These are phyloP conservation scores for Quercus variabilis DNA, from an alignment of 306 rosid genomes.

Conservation along the genomic window DNA sequence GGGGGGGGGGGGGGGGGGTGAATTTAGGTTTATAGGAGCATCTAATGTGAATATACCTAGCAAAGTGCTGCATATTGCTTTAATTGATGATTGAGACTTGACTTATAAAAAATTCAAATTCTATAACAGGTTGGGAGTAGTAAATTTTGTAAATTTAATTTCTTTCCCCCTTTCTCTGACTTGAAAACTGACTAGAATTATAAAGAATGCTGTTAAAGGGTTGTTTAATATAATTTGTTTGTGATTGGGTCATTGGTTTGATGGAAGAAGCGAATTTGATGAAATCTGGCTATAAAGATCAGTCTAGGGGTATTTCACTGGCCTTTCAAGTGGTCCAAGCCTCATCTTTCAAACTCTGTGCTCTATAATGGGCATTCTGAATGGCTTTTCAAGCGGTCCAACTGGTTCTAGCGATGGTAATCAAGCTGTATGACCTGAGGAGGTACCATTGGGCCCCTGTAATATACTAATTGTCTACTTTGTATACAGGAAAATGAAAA, in stretches of 20 bases:
- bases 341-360: no score
- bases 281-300: not conserved
- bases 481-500: no score
- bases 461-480: no score
- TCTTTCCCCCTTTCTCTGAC: not conserved
- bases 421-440: no score
- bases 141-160: not conserved
- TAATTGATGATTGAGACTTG: not conserved
- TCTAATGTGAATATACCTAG: not conserved
- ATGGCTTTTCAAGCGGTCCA: no score
- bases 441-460: no score
- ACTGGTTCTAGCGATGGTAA: no score
- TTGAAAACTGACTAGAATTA: not conserved
- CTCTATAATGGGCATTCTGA: no score
- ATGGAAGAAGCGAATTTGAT: not conserved
- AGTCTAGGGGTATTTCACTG: not conserved
- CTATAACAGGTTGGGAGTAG: not conserved
- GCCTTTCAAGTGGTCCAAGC: no score
- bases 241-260: not conserved
- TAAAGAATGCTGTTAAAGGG: not conserved
- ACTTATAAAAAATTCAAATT: not conserved
- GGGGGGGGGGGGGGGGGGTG: not conserved
- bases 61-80: not conserved
- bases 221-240: not conserved
- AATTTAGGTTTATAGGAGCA: not conserved